Conservation (phyloP, 1,284 basidiomycete genomes). For the Gomphus bonarii region DNA sequence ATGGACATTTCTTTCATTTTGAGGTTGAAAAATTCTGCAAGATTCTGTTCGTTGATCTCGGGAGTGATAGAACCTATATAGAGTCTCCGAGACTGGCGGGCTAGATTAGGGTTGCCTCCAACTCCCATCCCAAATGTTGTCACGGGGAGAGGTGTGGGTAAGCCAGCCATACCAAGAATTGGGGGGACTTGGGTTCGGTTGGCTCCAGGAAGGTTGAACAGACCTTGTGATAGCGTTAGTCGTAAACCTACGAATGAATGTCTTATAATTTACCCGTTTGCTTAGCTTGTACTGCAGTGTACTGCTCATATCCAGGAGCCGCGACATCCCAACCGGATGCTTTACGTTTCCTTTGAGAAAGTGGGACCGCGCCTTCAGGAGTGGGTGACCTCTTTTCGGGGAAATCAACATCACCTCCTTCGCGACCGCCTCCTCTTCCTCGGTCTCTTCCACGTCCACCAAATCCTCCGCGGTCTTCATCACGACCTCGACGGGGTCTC, state of each 20-base stretch:
- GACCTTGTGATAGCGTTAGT: conserved; percentile 36
- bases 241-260: background rate
- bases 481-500: conserved; percentile 3
- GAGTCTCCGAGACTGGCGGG: conserved; percentile 86
- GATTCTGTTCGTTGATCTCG: conserved; percentile 82
- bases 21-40: conserved; percentile 88
- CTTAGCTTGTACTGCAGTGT: conserved; percentile 92
- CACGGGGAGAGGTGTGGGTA: conserved; percentile 75
- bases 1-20: conserved; percentile 92
- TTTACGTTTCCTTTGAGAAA: conserved; percentile 80
- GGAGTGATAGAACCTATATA: conserved; percentile 95
- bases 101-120: conserved; percentile 69
- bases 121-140: conserved; percentile 71
- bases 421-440: conserved; percentile 21
- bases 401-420: conserved; percentile 34
- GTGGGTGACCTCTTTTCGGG: conserved; percentile 83
- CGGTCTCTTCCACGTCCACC: conserved; percentile 39
- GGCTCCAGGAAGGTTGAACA: conserved; percentile 89
- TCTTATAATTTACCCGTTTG: conserved; percentile 64
- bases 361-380: conserved; percentile 72
- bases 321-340: conserved; percentile 94
- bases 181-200: conserved; percentile 81
- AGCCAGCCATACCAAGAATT: conserved; percentile 66
- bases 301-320: conserved; percentile 91
- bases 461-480: conserved; percentile 28